A percentile compares a stretch with the other conserved stretches of the same genome.
Evolutionary conservation across 2,329 filamentous ascomycete species (phyloP).

Genomic region (Arthroderma uncinatum): DNA sequence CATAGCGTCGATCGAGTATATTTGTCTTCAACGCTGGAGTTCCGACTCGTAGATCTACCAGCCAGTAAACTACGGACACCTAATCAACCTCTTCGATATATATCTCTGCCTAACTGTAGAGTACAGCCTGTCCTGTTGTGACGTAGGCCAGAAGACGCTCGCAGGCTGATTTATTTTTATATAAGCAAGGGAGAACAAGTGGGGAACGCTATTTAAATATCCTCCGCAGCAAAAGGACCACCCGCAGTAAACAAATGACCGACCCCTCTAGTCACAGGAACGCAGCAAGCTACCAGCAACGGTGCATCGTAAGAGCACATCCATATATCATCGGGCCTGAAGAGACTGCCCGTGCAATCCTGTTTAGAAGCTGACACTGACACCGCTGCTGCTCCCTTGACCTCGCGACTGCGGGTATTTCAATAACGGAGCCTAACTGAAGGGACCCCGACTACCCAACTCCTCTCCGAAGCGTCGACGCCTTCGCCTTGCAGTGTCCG

Average conservation of each 20-base stretch:
- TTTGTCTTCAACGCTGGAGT: background rate
- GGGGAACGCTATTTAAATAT: slow-evolving; percentile 2
- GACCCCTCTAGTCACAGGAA: background rate
- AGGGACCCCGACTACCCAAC: background rate
- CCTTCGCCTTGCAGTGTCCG: background rate
- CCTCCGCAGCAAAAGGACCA: background rate
- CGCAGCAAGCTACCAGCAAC: background rate
- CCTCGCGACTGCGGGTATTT: background rate
- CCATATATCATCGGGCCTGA: slow-evolving; percentile 4
- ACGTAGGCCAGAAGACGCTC: background rate
- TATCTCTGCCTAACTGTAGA: background rate
- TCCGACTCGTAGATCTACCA: background rate
- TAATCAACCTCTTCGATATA: background rate
- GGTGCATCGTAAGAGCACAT: background rate
- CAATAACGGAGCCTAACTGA: background rate
- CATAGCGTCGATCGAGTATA: background rate
- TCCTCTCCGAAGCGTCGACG: background rate
- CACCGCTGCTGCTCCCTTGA: background rate
- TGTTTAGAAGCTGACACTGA: background rate
- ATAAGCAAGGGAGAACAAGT: background rate
- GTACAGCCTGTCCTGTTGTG: background rate
- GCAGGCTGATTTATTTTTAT: background rate
- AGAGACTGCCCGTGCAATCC: background rate
- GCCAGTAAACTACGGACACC: background rate
- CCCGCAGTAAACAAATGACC: slow-evolving; percentile 3